Percentiles rank a stretch among this genome's conserved stretches.
These are phyloP conservation scores for Patellifolia procumbens DNA, from an alignment of 179 eudicot species.

Conservation along the genomic window DNA sequence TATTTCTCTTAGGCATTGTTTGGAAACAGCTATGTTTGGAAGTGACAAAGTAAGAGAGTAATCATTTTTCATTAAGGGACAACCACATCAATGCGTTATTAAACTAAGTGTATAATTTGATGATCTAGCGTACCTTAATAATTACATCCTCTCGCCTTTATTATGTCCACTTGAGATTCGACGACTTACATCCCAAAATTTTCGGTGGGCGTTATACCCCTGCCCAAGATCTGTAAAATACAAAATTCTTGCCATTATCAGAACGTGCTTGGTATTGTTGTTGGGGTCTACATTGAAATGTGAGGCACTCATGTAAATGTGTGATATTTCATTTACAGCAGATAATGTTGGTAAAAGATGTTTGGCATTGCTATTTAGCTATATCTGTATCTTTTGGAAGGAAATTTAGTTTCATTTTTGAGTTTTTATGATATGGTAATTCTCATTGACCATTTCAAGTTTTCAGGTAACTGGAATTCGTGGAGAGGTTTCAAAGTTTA, in stretches of 20 bases:
- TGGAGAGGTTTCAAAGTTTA: conserved; percentile 46
- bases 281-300: not conserved
- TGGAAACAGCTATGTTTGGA: not conserved
- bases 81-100: not conserved
- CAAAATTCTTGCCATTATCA: not conserved
- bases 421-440: conserved; percentile 18
- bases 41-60: not conserved
- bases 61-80: not conserved
- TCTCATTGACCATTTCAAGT: conserved; percentile 17
- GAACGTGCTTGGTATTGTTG: not conserved
- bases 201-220: not conserved
- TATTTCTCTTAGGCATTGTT: not conserved
- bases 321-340: not conserved
- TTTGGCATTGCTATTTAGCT: not conserved
- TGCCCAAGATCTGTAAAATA: not conserved
- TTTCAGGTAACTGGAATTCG: conserved; percentile 56
- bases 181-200: not conserved
- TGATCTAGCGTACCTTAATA: not conserved
- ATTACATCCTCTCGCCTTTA: not conserved
- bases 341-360: not conserved
- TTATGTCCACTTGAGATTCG: not conserved
- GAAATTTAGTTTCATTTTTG: not conserved
- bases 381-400: not conserved
- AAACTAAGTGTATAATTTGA: not conserved
- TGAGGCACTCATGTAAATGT: not conserved